Base-by-base conservation (phyloP, 139 green algal genomes). In the Diplosphaera chodatii region DNA sequence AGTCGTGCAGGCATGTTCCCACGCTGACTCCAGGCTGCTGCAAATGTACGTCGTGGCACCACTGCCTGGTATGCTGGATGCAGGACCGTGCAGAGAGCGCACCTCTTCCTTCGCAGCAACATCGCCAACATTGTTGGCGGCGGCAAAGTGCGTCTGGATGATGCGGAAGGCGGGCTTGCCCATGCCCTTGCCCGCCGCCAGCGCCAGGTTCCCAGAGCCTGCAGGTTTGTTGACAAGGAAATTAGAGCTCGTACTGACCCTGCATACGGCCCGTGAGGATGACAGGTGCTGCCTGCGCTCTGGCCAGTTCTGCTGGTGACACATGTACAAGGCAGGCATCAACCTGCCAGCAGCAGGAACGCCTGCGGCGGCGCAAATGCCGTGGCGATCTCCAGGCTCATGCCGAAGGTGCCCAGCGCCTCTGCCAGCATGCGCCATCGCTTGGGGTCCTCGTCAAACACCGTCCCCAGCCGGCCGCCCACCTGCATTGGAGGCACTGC, bases 91-190 rank as follows among this genome's bases (percentile, higher is more conserved):
- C 13, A 33, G 64, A 22, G 1, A 30, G 28, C 74, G 73, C 37
- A 89, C 80, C 83, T 97, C 90, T 78, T 97, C 91, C 80, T 93
- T 95, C 63, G 91, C 91, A 0, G 91, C 80, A 22, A 97, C 86
- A 56, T 93, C 90, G 18, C 91, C 91, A 15, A 97, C 85, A 69
- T 97, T 97, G 75, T 87, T 85, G 18, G 56, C 66, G 1, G 31
- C 40, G 16, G 88, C 83, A 72, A 94, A 94, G 75, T 96, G 85
- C 20, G 86, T 86, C 78, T 96, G 90, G n/a, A 96, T 82, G 33
- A 94, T 88, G 25, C 90, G 72, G 80, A 96, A 96, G 63, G 85
- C 88, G 0, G 91, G 91, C 40, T 85, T 86, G 16, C 84, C 87
- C 78, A 95, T 88, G 74, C 87, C 87, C 64, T 92, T 93, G 78